Base-by-base conservation (phyloP, 2,329 filamentous ascomycete species). In the Ophiosphaerella herpotricha region DNA sequence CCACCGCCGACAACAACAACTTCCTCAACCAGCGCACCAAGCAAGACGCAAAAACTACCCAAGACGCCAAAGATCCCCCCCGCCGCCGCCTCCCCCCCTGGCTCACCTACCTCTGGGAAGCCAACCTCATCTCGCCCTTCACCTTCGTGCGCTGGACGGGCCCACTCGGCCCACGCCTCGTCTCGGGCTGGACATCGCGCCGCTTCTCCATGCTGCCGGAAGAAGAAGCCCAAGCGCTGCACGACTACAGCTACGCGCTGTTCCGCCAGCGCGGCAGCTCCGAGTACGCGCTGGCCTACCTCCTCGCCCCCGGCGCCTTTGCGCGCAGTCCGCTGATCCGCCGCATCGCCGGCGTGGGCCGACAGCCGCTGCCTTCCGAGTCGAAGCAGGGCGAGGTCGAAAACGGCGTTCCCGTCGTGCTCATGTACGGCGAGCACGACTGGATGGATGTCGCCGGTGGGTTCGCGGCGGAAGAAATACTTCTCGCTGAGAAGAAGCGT, bases 401-500 rank as follows among this genome's bases (percentile, higher is more conserved):
- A 61, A 88, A 82, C 0, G 91, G 92, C 1, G 80, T 91, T 42
- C 93, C 94, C 0, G 79, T 97, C 29, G 83, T 97, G 7, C 84
- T 99, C 70, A 92, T 97, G 89, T 99, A 99, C 69, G 94, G 94
- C 56, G 92, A 97, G 64, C 87, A 94, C 67, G 94, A 99, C 78
- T 99, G 94, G 94, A 99, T 99, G 94, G 94, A 99, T 60, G 86
- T 94, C 7, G 85, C 85, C 0, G 94, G 92, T 24, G 94, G 94
- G 0, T 84, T 86, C 39, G 91, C 89, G 0, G 86, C 92, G 0
- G 84, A 89, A 66, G 84, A 92, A 74, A 91, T 88, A 71, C 82
- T 97, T 11, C 86, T 8, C 2, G 26, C 7, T 7, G 26, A 90
- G 52, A 80, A 86, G 50, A 85, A 87, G 55, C 83, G 82, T 57